These are phyloP conservation scores for Lentinula raphanica DNA, from an alignment of 768 basidiomycete genomes.

Conservation along the genomic window DNA sequence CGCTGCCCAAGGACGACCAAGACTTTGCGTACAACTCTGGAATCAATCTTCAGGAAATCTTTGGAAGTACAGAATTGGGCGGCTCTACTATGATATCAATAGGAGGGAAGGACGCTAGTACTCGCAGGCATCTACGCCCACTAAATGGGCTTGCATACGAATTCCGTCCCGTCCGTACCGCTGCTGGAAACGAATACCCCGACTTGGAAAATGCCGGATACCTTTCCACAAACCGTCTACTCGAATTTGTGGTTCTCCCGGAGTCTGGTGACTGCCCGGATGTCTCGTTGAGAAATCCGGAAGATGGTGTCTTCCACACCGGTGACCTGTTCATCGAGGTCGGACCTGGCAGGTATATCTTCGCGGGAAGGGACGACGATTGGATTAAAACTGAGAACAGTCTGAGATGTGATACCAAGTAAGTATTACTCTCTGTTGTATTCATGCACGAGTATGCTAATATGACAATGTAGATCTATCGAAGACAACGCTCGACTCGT, in stretches of 20 bases:
- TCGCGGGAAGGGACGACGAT: slow-evolving; percentile 73
- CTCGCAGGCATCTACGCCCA: slow-evolving; percentile 48
- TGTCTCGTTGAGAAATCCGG: slow-evolving; percentile 45
- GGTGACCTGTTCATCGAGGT: slow-evolving; percentile 73
- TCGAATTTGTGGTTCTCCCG: slow-evolving; percentile 67
- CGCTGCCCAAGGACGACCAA: slow-evolving; percentile 63
- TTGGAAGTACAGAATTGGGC: slow-evolving; percentile 72
- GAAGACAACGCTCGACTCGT: slow-evolving; percentile 69
- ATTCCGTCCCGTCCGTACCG: slow-evolving; percentile 52
- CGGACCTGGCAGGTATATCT: slow-evolving; percentile 52
- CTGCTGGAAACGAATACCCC: slow-evolving; percentile 14
- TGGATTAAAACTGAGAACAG: slow-evolving; percentile 84
- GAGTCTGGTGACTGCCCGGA: slow-evolving; percentile 69
- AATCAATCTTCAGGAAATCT: slow-evolving; percentile 70
- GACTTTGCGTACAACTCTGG: slow-evolving; percentile 63
- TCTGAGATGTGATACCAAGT: slow-evolving; percentile 73
- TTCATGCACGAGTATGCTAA: slow-evolving; percentile 13
- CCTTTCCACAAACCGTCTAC: slow-evolving; percentile 49
- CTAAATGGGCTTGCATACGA: slow-evolving; percentile 61
- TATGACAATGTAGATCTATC: slow-evolving; percentile 44
- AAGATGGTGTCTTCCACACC: slow-evolving; percentile 68
- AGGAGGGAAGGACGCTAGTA: slow-evolving; percentile 47
- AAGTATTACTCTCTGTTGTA: slow-evolving; percentile 15
- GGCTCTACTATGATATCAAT: slow-evolving; percentile 64
- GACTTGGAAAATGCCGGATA: slow-evolving; percentile 31